Evolutionary conservation across 805 yeast genomes (phyloP).

Genomic region (Tetrapisispora arboricola): DNA sequence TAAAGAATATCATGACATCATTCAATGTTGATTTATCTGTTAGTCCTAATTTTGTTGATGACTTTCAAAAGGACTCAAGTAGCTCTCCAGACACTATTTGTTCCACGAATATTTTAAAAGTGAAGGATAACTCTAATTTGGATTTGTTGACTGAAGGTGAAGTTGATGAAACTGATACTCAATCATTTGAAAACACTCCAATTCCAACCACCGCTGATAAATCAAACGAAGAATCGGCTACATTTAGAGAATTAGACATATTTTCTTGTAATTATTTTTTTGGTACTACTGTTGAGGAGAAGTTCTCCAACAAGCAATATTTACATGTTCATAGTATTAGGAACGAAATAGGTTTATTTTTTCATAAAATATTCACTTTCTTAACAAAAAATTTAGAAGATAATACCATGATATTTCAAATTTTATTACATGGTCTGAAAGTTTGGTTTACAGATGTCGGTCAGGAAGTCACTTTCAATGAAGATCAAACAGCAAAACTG

Average conservation of each 20-base stretch:
- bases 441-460: conserved; percentile 78
- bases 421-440: conserved; percentile 50
- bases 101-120: conserved; percentile 19
- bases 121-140: conserved; percentile 7
- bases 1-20: not conserved
- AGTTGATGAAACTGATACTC: not conserved
- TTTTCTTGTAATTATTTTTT: conserved; percentile 56
- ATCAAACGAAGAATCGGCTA: conserved; percentile 35
- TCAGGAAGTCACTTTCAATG: conserved; percentile 48
- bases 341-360: conserved; percentile 44
- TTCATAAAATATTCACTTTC: conserved; percentile 46
- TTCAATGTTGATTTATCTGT: conserved; percentile 13
- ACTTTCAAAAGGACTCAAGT: not conserved
- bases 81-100: not conserved
- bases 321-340: conserved; percentile 48
- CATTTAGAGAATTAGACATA: conserved; percentile 47
- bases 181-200: conserved; percentile 17
- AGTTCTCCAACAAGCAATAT: conserved; percentile 35
- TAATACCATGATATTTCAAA: conserved; percentile 52
- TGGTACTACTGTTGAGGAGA: conserved; percentile 40
- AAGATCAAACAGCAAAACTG: conserved; percentile 42
- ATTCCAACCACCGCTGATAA: conserved; percentile 22
- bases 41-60: not conserved
- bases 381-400: conserved; percentile 44
- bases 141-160: not conserved